phyloP scores from a whole-genome alignment of 139 green algal genomes.

The Trebouxia sp. region DNA sequence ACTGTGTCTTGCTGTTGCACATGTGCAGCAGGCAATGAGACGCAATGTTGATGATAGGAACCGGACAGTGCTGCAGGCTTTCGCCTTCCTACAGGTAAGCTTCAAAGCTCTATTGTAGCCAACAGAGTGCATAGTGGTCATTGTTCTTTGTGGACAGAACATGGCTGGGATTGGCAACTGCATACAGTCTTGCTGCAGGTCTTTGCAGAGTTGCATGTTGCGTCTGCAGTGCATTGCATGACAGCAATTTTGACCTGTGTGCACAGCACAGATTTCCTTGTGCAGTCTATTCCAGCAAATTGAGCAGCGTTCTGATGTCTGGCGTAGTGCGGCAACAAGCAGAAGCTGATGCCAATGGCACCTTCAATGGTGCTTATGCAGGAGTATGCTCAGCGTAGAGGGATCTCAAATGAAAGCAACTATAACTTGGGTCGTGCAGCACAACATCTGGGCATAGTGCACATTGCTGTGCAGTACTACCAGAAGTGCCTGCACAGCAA shows the following conservation, averaged over 20 bases:
- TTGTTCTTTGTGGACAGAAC: no score
- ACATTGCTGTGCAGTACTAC: constrained; percentile 77
- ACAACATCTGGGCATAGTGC: constrained; percentile 76
- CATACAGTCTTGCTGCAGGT: no score
- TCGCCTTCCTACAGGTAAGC: constrained; percentile 75
- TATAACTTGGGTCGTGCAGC: constrained; percentile 87
- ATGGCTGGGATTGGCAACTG: no score
- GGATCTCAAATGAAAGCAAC: constrained; percentile 52
- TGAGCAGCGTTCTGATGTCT: no score
- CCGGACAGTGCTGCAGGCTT: constrained; percentile 65
- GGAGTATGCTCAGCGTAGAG: constrained; percentile 28
- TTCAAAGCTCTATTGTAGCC: no score
- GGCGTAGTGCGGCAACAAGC: no score
- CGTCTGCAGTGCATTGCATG: no score
- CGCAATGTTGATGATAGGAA: constrained; percentile 55
- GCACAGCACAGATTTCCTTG: no score
- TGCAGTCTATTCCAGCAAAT: no score
- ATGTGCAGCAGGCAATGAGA: constrained; percentile 48
- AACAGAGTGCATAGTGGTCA: not conserved
- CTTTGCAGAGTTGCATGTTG: no score
- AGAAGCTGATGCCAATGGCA: no score
- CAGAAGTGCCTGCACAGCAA: constrained; percentile 4
- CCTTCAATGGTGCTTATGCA: not conserved
- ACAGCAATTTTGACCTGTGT: no score
- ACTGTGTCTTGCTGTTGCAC: constrained; percentile 61